Evolutionary conservation across 176 grass and related monocot genomes (phyloP).

Genomic region (Dactylis glomerata): DNA sequence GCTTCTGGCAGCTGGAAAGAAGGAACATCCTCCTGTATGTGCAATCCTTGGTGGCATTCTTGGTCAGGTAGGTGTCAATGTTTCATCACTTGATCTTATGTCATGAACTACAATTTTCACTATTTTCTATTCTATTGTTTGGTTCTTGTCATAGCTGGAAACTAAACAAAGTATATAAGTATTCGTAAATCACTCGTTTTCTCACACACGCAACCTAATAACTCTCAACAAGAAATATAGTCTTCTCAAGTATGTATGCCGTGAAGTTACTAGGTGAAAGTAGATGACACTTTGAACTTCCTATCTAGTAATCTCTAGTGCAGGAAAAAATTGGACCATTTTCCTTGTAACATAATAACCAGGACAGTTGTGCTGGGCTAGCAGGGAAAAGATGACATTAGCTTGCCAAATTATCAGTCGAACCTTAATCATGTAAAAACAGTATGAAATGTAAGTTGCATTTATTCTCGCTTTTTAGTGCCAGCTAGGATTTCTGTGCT

Average conservation of each 20-base stretch:
- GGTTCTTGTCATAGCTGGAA: background rate
- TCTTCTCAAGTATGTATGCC: background rate
- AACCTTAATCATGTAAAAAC: background rate
- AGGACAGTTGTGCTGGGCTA: background rate
- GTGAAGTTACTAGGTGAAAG: background rate
- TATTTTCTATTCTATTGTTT: conserved; percentile 3
- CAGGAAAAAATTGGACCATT: background rate
- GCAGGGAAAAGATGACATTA: background rate
- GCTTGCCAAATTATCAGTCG: background rate
- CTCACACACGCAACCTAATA: background rate
- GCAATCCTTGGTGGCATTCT: conserved; percentile 95
- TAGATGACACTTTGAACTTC: background rate
- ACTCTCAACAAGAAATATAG: background rate
- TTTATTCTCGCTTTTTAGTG: background rate
- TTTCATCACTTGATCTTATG: background rate
- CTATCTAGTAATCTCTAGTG: background rate
- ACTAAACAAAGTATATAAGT: background rate
- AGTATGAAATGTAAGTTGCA: background rate
- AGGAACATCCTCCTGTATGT: conserved; percentile 82
- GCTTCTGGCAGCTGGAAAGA: conserved; percentile 66
- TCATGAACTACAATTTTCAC: background rate
- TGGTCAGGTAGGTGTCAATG: conserved; percentile 67
- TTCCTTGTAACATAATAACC: background rate
- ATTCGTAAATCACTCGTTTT: background rate
- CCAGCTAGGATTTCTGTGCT: background rate